Conservation (phyloP, 2,329 filamentous ascomycete species). For the Orbilia javanica region DNA sequence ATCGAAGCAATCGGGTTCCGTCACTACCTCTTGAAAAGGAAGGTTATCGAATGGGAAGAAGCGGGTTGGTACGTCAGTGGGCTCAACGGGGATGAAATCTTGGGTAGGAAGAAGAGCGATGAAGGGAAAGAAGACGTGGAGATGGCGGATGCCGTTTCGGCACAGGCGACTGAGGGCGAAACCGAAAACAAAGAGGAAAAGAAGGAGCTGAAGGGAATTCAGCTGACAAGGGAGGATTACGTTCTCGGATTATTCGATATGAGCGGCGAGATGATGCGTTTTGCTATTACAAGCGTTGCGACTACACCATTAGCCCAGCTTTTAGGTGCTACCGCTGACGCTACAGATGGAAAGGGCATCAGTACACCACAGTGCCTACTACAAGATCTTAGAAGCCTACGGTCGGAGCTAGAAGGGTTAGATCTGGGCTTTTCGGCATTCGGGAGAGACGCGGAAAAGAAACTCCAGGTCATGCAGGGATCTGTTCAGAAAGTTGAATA, state of each 20-base stretch:
- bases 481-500: constrained; percentile 96
- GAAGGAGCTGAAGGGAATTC: constrained; percentile 69
- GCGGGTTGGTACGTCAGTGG: constrained; percentile 49
- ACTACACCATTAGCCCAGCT: constrained; percentile 67
- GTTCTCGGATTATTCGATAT: constrained; percentile 92
- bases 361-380: constrained; percentile 29
- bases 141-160: constrained; percentile 32
- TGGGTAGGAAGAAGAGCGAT: constrained; percentile 63
- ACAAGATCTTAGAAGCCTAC: constrained; percentile 59
- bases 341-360: constrained; percentile 60
- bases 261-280: constrained; percentile 96
- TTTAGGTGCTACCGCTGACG: constrained; percentile 67
- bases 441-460: constrained; percentile 82
- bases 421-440: constrained; percentile 70
- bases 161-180: not conserved
- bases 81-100: constrained; percentile 63
- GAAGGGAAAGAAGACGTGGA: constrained; percentile 58
- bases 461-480: constrained; percentile 85
- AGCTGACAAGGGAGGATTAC: constrained; percentile 84
- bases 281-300: constrained; percentile 88
- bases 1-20: constrained; percentile 91
- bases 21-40: constrained; percentile 84
- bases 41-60: constrained; percentile 71
- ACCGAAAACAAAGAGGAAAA: constrained; percentile 17
- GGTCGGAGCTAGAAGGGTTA: constrained; percentile 71